Conservation (phyloP, 257 asterid genomes). For the Rhazya stricta region DNA sequence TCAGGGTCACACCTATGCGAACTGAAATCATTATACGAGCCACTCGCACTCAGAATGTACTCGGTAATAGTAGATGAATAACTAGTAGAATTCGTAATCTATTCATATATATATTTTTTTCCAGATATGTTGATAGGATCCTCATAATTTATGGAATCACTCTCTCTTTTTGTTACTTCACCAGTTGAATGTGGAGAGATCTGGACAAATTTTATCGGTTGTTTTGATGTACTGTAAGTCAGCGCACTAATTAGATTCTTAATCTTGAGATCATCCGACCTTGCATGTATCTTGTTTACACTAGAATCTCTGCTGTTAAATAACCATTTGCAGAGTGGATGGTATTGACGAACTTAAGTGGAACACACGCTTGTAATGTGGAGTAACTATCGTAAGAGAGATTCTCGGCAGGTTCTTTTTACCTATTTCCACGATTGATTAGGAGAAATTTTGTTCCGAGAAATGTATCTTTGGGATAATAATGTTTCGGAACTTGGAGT, state of each 20-base stretch:
- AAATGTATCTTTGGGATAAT: neutral
- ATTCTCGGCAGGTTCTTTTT: neutral
- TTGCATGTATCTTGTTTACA: neutral
- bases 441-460: neutral
- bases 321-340: neutral
- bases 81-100: neutral
- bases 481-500: neutral
- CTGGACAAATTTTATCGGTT: neutral
- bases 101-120: neutral
- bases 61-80: slow-evolving; percentile 24
- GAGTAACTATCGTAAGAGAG: neutral
- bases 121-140: neutral
- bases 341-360: neutral
- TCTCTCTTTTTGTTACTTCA: neutral
- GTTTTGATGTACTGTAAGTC: neutral
- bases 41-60: slow-evolving; percentile 53
- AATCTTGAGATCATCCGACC: neutral
- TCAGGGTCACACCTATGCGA: slow-evolving; percentile 54
- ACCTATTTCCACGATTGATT: neutral
- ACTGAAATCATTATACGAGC: slow-evolving; percentile 57
- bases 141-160: neutral
- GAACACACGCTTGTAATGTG: no score
- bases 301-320: neutral
- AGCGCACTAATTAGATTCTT: neutral
- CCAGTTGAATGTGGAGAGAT: neutral